These are phyloP conservation scores for Blastobotrys persicus DNA, from an alignment of 1,139 yeast species.

Conservation along the genomic window DNA sequence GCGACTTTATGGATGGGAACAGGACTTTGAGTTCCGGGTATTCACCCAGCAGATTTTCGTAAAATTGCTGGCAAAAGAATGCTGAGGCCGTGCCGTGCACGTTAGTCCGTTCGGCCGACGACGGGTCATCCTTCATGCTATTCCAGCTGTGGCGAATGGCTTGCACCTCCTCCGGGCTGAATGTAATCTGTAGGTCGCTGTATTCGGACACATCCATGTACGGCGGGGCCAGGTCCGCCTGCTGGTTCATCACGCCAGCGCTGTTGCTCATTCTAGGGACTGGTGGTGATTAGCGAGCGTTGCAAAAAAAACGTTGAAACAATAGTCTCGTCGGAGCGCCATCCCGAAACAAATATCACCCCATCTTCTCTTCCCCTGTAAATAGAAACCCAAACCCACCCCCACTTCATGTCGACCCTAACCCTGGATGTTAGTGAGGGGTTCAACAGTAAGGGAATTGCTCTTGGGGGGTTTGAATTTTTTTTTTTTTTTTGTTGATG, in stretches of 20 bases:
- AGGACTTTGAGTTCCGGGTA: conserved; percentile 52
- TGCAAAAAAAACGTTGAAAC: too few species aligned
- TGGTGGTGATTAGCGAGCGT: too few species aligned
- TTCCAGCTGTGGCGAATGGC: conserved; percentile 28
- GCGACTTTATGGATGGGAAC: conserved; percentile 66
- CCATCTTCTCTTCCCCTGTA: too few species aligned
- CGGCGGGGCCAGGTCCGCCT: background rate
- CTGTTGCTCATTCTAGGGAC: background rate
- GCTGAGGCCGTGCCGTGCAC: conserved; percentile 34
- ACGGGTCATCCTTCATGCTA: conserved; percentile 31
- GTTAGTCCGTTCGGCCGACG: conserved; percentile 28
- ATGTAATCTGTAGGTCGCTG: conserved; percentile 27
- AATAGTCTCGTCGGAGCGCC: too few species aligned
- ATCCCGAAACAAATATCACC: too few species aligned
- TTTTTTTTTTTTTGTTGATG: too few species aligned
- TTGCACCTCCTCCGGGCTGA: conserved; percentile 26
- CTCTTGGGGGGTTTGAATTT: too few species aligned
- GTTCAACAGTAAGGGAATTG: too few species aligned
- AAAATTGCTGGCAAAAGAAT: conserved; percentile 51
- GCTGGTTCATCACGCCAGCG: background rate
- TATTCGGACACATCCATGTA: conserved; percentile 20
- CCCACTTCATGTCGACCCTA: too few species aligned
- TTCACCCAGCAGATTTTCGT: conserved; percentile 55
- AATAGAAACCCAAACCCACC: too few species aligned
- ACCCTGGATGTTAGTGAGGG: too few species aligned